These are phyloP conservation scores for Phytophthora chlamydospora DNA, from an alignment of 352 stramenopile genomes.

Conservation along the genomic window DNA sequence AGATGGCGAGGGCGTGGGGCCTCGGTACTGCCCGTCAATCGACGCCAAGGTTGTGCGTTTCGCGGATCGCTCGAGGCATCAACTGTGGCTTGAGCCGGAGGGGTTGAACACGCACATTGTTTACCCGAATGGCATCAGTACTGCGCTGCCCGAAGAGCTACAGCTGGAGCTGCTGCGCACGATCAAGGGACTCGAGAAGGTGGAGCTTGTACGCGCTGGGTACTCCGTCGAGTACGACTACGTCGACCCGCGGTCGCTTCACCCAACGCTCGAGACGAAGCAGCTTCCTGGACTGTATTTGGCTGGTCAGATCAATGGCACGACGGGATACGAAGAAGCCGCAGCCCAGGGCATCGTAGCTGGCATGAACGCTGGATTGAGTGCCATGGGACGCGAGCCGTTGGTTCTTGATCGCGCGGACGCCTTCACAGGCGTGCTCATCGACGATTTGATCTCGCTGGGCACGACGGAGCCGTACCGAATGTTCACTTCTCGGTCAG, in stretches of 20 bases:
- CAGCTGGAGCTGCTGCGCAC: constrained; percentile 94
- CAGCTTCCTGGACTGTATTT: constrained; percentile 93
- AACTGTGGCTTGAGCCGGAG: constrained; percentile 98
- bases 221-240: constrained; percentile 99
- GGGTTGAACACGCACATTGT: constrained; percentile 96
- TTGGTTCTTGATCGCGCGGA: constrained; percentile 95
- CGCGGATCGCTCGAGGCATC: constrained; percentile 72
- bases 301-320: constrained; percentile 99
- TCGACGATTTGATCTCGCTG: constrained; percentile 98
- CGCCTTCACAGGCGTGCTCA: constrained; percentile 98
- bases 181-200: constrained; percentile 96
- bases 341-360: constrained; percentile 97
- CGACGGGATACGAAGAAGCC: constrained; percentile 99
- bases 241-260: constrained; percentile 94
- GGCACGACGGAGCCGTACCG: constrained; percentile 97
- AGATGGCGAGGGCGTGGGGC: constrained; percentile 72
- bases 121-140: constrained; percentile 98
- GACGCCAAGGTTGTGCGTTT: constrained; percentile 95
- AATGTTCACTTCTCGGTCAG: constrained; percentile 98
- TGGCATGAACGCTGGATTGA: constrained; percentile 94
- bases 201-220: constrained; percentile 94
- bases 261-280: constrained; percentile 96
- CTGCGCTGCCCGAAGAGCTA: constrained; percentile 92
- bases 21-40: constrained; percentile 97
- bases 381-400: constrained; percentile 56